Base-by-base conservation (phyloP, 768 basidiomycete species). In the Termitomyces sp. region DNA sequence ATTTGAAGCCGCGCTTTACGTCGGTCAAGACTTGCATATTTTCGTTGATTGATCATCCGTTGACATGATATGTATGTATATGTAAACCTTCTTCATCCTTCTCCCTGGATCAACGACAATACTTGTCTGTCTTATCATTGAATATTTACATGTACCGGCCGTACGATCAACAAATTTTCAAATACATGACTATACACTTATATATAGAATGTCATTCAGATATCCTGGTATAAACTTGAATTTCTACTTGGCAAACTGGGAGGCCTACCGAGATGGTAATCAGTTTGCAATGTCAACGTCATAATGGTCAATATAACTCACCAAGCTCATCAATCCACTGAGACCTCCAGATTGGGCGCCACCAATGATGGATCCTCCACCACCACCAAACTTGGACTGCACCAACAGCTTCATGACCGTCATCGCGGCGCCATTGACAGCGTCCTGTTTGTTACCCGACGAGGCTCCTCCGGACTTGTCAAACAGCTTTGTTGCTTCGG, bases 401-500 rank as follows among this genome's bases (percentile, higher is more conserved):
- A 91, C 83, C 47, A 93, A 68, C 43, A 94, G 75, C 75, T 95
- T 93, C 82, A 92, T 86, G 58, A 91, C 83, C 0, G 88, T 93
- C 84, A 88, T 86, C 3, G 88, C 91, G 48, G 93, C 93, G 13
- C 88, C 82, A 59, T 89, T 91, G 67, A 95, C 85, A 9, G 86
- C 87, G 66, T 93, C 91, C 66, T 95, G 93, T 74, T 91, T 91
- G 69, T 80, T 80, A 10, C 87, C 86, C 12, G 82, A 79, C 4
- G 84, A 75, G 4, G 82, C 79, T 8, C 85, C 84, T 20, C 88
- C 88, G 28, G 82, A 78, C 62, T 80, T 73, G 65, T 92, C 90
- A 64, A 94, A 89, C 51, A 92, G 72, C 69, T 91, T 88, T 16
- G 81, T 75, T 0, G 86, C 89, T 64, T 95, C 88, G 0, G 84